phyloP scores from a whole-genome alignment of 176 grass and related monocot species.

The Oryza nivara region DNA sequence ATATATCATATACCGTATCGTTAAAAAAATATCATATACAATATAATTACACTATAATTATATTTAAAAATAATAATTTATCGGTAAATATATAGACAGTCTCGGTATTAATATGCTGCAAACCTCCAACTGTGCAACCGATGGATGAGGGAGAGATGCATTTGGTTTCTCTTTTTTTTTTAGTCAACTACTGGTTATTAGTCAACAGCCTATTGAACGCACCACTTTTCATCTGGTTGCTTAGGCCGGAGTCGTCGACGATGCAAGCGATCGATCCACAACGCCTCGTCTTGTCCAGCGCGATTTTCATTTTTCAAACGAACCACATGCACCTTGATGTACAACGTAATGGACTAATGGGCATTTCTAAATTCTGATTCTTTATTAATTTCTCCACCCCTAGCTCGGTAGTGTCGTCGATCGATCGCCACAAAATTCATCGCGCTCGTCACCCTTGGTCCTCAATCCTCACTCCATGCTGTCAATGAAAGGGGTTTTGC shows the following conservation, averaged over 20 bases:
- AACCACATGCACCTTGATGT: background rate
- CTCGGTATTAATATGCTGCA: background rate
- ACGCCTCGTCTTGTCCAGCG: background rate
- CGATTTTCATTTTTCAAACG: background rate
- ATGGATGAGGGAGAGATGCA: background rate
- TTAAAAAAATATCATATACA: too few relatives aligned
- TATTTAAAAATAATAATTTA: too few relatives aligned
- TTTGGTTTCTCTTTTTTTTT: background rate
- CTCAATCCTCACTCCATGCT: background rate
- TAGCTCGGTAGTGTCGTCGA: background rate
- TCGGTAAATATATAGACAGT: too few relatives aligned
- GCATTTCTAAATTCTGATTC: background rate
- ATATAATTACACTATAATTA: too few relatives aligned
- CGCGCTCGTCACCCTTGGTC: background rate
- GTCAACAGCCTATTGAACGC: background rate
- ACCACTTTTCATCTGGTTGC: background rate
- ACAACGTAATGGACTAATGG: background rate
- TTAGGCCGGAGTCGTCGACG: background rate
- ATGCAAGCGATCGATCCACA: background rate
- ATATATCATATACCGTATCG: too few relatives aligned
- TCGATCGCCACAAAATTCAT: background rate
- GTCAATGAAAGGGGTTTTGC: slow-evolving; percentile 2
- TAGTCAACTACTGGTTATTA: background rate
- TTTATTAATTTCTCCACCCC: background rate
- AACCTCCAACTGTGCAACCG: too few relatives aligned